These are phyloP conservation scores for Cyclocybe aegerita DNA, from an alignment of 768 basidiomycete species.

Conservation along the genomic window DNA sequence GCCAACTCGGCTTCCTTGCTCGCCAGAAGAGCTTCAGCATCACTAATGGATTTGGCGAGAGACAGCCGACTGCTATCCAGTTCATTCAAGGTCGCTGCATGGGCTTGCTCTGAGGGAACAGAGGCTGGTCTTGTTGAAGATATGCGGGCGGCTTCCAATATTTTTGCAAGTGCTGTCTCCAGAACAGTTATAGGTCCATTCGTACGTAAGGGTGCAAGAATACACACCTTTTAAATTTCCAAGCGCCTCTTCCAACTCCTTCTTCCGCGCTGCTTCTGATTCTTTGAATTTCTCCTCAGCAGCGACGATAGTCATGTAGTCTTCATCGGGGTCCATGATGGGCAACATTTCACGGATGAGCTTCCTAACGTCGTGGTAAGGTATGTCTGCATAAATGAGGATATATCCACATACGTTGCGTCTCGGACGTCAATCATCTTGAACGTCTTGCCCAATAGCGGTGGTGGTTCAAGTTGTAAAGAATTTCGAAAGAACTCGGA, in stretches of 20 bases:
- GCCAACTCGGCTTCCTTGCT: conserved; percentile 72
- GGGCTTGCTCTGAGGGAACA: conserved; percentile 66
- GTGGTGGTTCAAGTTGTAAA: neutral
- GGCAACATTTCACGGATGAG: conserved; percentile 68
- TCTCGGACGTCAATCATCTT: conserved; percentile 43
- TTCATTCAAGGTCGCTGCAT: conserved; percentile 59
- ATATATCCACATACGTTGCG: conserved; percentile 36
- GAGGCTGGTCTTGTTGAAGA: conserved; percentile 70
- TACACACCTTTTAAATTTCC: conserved; percentile 58
- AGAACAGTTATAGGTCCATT: neutral
- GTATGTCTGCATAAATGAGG: neutral
- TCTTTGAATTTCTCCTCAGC: conserved; percentile 69
- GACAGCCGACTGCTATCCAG: conserved; percentile 63
- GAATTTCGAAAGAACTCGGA: neutral
- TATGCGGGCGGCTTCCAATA: conserved; percentile 66
- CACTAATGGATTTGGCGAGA: conserved; percentile 73
- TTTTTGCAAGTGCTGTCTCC: conserved; percentile 55
- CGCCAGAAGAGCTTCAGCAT: conserved; percentile 62
- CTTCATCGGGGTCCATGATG: conserved; percentile 78
- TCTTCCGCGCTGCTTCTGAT: conserved; percentile 57
- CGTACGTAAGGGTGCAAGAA: neutral
- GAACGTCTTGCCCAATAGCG: neutral
- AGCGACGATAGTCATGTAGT: conserved; percentile 71
- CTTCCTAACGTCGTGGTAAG: conserved; percentile 39
- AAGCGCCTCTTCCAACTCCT: conserved; percentile 68